Evolutionary conservation across 164 flowering plant genomes (phyloP).

Genomic region (Umbellularia californica): DNA sequence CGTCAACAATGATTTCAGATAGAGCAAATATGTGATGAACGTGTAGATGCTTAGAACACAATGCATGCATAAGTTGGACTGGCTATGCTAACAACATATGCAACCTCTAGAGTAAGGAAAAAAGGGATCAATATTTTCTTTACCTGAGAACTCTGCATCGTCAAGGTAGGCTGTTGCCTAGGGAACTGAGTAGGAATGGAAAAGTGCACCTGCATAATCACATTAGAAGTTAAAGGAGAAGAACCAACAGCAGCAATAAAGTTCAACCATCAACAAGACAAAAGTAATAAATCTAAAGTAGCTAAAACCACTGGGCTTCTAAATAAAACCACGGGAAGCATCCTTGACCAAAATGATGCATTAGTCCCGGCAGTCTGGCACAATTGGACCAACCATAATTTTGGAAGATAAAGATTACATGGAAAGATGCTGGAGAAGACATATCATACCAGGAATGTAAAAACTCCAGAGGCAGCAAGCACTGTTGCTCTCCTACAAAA

Average conservation of each 20-base stretch:
- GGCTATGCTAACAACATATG: too few relatives aligned
- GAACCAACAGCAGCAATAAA: not conserved
- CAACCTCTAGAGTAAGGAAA: not conserved
- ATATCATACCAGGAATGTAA: constrained; percentile 65
- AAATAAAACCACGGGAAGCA: not conserved
- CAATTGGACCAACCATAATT: not conserved
- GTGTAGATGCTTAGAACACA: too few relatives aligned
- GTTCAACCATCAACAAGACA: not conserved
- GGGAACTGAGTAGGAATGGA: constrained; percentile 73
- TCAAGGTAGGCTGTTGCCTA: constrained; percentile 67
- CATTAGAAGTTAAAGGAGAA: not conserved
- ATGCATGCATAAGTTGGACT: too few relatives aligned
- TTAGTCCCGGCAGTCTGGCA: not conserved
- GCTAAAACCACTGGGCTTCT: not conserved
- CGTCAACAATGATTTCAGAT: too few relatives aligned
- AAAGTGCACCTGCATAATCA: constrained; percentile 55
- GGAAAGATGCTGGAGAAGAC: not conserved
- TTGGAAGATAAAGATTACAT: not conserved
- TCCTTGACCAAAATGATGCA: not conserved
- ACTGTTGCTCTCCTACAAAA: constrained; percentile 80
- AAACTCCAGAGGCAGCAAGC: constrained; percentile 57
- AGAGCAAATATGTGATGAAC: too few relatives aligned
- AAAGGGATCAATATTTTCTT: not conserved
- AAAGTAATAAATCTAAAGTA: not conserved
- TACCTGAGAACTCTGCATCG: constrained; percentile 87